These are phyloP conservation scores for Mycena vitilis DNA, from an alignment of 768 basidiomycete species.

Conservation along the genomic window DNA sequence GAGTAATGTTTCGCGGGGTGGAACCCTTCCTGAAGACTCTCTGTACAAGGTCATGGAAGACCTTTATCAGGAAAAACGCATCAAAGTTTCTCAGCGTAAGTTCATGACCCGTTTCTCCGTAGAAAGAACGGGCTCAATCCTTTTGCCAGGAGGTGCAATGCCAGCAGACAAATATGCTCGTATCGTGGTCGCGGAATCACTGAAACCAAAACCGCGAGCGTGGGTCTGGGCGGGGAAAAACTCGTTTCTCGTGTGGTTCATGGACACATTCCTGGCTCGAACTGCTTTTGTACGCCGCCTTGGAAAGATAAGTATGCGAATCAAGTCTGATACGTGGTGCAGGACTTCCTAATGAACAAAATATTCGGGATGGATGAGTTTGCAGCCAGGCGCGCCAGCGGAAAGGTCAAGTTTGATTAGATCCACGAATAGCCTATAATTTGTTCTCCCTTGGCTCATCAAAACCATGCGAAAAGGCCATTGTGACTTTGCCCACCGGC, in stretches of 20 bases:
- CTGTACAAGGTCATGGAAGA: slow-evolving; percentile 28
- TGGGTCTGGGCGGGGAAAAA: slow-evolving; percentile 35
- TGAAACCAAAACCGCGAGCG: slow-evolving; percentile 28
- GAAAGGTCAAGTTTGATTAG: slow-evolving; percentile 11
- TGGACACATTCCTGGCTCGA: slow-evolving; percentile 35
- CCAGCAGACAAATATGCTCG: slow-evolving; percentile 18
- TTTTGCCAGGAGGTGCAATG: slow-evolving; percentile 12
- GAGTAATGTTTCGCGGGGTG: too few relatives aligned
- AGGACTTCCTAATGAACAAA: slow-evolving; percentile 29
- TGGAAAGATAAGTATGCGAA: neutral
- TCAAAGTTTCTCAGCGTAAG: slow-evolving; percentile 21
- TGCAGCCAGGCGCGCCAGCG: slow-evolving; percentile 4
- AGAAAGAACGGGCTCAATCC: too few relatives aligned
- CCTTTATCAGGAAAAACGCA: slow-evolving; percentile 27
- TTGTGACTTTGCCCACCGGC: too few relatives aligned
- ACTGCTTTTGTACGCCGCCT: slow-evolving; percentile 26
- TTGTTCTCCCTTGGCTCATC: too few relatives aligned
- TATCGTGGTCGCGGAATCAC: slow-evolving; percentile 29
- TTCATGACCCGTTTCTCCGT: neutral
- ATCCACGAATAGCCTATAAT: too few relatives aligned
- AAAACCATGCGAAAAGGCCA: too few relatives aligned
- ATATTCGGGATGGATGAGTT: slow-evolving; percentile 28
- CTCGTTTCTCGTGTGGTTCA: slow-evolving; percentile 31
- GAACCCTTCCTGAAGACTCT: too few relatives aligned
- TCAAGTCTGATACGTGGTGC: neutral